Conservation (phyloP, 495 filamentous ascomycete species). For the Durotheca rogersii region DNA sequence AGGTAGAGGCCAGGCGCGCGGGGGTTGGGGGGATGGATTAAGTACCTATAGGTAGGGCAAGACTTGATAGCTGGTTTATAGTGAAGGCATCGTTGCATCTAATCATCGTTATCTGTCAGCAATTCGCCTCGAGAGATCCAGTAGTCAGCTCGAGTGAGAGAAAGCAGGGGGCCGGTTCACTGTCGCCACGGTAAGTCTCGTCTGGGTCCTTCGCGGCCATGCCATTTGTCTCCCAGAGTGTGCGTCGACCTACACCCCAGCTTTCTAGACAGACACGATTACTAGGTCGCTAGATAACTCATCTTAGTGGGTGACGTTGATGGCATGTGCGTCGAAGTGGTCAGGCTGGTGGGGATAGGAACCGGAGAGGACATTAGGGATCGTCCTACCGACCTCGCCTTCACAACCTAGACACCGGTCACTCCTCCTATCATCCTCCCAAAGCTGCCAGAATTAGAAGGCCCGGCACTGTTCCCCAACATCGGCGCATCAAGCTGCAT, state of each 20-base stretch:
- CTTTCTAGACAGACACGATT: slow-evolving; percentile 9
- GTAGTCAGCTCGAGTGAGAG: background rate
- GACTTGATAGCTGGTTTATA: slow-evolving; percentile 10
- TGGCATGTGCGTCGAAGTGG: background rate
- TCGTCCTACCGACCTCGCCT: background rate
- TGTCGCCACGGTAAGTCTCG: slow-evolving; percentile 15
- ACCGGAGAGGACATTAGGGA: background rate
- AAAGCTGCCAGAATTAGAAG: background rate
- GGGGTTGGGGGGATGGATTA: slow-evolving; percentile 15
- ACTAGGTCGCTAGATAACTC: slow-evolving; percentile 24
- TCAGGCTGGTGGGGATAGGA: background rate
- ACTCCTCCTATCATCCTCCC: slow-evolving; percentile 1
- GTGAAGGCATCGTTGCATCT: slow-evolving; percentile 7
- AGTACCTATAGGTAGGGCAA: slow-evolving; percentile 1
- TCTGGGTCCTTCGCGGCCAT: background rate
- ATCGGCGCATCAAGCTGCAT: background rate
- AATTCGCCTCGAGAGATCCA: slow-evolving; percentile 1
- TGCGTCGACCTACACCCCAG: slow-evolving; percentile 16
- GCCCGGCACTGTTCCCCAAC: background rate
- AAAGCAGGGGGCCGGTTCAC: slow-evolving; percentile 1
- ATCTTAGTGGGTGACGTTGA: slow-evolving; percentile 5
- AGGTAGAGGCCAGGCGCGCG: slow-evolving; percentile 4
- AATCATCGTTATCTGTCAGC: slow-evolving; percentile 6
- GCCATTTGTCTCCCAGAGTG: slow-evolving; percentile 6
- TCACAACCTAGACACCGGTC: background rate